Conservation (phyloP, 805 yeast species). For the Barnettozyma salicaria region DNA sequence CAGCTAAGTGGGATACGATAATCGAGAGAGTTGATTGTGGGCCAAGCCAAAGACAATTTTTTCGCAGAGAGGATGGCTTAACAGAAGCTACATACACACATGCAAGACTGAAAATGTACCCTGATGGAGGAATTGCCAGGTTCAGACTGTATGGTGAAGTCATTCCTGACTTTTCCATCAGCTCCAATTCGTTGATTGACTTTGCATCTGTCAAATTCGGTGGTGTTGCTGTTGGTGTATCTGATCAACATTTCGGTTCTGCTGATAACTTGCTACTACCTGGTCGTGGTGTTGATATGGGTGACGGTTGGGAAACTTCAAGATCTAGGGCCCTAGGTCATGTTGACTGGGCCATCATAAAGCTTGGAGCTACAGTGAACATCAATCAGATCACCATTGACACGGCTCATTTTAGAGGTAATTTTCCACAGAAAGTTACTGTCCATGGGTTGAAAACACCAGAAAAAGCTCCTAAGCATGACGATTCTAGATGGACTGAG, state of each 20-base stretch:
- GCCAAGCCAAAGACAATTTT: constrained; percentile 82
- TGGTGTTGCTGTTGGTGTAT: constrained; percentile 75
- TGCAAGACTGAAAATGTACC: constrained; percentile 84
- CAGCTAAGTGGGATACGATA: constrained; percentile 57
- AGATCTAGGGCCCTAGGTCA: constrained; percentile 82
- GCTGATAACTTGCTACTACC: constrained; percentile 87
- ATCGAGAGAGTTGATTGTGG: constrained; percentile 77
- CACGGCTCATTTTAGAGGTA: constrained; percentile 92
- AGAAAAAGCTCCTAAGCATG: constrained; percentile 35
- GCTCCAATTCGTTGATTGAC: constrained; percentile 41
- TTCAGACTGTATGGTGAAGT: constrained; percentile 86
- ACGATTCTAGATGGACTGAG: constrained; percentile 49
- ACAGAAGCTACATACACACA: constrained; percentile 70
- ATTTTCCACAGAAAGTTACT: constrained; percentile 77
- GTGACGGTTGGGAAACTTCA: constrained; percentile 97
- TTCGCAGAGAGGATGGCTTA: constrained; percentile 49
- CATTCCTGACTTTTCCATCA: constrained; percentile 47
- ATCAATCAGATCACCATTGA: constrained; percentile 65
- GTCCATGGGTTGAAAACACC: constrained; percentile 51
- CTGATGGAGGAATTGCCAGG: constrained; percentile 97
- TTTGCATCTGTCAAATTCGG: constrained; percentile 81
- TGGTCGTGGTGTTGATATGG: constrained; percentile 94
- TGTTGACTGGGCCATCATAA: constrained; percentile 85
- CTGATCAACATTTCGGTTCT: constrained; percentile 93
- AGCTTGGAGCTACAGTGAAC: constrained; percentile 61